These are phyloP conservation scores for Mycena rosella DNA, from an alignment of 768 basidiomycete species.

Conservation along the genomic window DNA sequence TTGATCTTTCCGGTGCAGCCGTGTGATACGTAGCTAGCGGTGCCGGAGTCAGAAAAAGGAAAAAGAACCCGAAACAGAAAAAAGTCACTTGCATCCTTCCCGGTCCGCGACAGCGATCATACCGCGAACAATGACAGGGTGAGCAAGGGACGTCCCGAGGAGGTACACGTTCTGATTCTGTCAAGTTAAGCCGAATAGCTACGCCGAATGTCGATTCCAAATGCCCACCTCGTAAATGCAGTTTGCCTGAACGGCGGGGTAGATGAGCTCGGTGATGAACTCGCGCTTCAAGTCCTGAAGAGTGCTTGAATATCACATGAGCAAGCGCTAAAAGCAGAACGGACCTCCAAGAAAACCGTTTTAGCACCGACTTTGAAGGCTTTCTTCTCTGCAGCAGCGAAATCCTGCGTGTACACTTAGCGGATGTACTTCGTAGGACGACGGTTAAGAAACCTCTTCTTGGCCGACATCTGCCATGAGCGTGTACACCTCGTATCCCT, in stretches of 20 bases:
- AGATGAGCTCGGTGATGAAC: conserved; percentile 96
- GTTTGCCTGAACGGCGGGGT: conserved; percentile 98
- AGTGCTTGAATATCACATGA: not conserved
- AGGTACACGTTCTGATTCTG: conserved; percentile 88
- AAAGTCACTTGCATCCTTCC: conserved; percentile 91
- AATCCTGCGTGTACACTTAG: conserved; percentile 91
- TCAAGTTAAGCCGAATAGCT: conserved; percentile 2
- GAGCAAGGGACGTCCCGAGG: conserved; percentile 96
- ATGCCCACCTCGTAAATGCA: conserved; percentile 92
- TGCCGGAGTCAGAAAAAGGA: not conserved
- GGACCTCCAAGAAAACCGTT: conserved; percentile 92
- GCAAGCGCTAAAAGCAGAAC: not conserved
- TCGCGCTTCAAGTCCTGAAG: conserved; percentile 91
- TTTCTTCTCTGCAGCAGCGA: conserved; percentile 90
- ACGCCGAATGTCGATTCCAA: not conserved
- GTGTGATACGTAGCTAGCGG: conserved; percentile 88
- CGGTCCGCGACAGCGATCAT: conserved; percentile 95
- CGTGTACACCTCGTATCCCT: conserved; percentile 96
- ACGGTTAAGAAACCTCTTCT: conserved; percentile 88
- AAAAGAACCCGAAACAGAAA: not conserved
- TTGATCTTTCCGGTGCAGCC: conserved; percentile 99
- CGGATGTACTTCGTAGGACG: no score
- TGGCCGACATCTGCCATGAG: conserved; percentile 98
- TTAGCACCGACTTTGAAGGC: conserved; percentile 92
- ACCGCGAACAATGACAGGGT: conserved; percentile 98